Conservation (phyloP, 2,329 filamentous ascomycete species). For the Fonsecaea monophora region DNA sequence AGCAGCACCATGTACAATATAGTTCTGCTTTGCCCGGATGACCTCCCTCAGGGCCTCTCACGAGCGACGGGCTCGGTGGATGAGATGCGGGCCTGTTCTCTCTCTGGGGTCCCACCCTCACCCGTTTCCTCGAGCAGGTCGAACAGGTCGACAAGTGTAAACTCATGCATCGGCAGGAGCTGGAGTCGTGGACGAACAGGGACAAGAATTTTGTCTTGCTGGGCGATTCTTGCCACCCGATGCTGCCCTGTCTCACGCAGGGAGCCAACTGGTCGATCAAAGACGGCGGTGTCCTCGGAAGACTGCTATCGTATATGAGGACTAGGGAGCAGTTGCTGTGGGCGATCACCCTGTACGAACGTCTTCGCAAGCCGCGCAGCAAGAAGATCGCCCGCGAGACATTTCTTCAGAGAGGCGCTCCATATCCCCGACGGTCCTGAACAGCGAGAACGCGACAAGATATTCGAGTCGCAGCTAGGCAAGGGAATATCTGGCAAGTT, state of each 20-base stretch:
- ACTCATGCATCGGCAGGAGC: constrained; percentile 57
- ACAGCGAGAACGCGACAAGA: constrained; percentile 52
- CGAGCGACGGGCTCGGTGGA: constrained; percentile 45
- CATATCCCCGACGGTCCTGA: constrained; percentile 50
- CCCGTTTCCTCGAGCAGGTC: constrained; percentile 40
- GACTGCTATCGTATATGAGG: constrained; percentile 51
- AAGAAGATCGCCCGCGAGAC: constrained; percentile 48
- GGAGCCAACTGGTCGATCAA: constrained; percentile 46
- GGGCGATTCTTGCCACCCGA: constrained; percentile 55
- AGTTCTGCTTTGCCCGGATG: constrained; percentile 56
- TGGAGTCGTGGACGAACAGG: constrained; percentile 33
- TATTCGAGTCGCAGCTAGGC: constrained; percentile 64
- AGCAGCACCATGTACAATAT: constrained; percentile 57
- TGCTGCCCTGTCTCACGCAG: constrained; percentile 49
- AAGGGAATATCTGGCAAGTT: constrained; percentile 58
- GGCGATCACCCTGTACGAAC: constrained; percentile 47
- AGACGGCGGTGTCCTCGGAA: constrained; percentile 44
- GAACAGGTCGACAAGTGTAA: constrained; percentile 40
- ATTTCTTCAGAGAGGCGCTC: constrained; percentile 46
- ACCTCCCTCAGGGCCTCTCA: constrained; percentile 47
- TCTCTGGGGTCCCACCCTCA: constrained; percentile 45
- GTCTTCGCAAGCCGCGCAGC: constrained; percentile 48
- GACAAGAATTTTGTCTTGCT: constrained; percentile 45
- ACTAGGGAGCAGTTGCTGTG: constrained; percentile 39
- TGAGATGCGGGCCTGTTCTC: constrained; percentile 45